Conservation (phyloP, 2,329 filamentous ascomycete genomes). For the Chaetomiaceae sp. region DNA sequence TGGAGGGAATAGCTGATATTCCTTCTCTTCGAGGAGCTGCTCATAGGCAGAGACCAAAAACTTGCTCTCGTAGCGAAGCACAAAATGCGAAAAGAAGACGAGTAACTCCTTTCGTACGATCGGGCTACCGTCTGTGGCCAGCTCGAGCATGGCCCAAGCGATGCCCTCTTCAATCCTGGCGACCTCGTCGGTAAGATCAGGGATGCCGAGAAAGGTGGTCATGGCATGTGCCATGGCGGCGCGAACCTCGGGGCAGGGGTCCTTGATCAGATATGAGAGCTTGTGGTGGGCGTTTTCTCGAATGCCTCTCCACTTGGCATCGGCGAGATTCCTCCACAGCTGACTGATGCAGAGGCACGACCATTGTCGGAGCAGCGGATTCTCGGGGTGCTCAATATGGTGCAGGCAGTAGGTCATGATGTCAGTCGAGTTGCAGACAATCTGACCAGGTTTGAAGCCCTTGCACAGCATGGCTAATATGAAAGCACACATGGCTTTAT, state of each 20-base stretch:
- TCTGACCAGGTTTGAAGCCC: slow-evolving; percentile 84
- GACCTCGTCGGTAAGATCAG: slow-evolving; percentile 84
- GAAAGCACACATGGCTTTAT: slow-evolving; percentile 98
- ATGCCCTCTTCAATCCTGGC: slow-evolving; percentile 86
- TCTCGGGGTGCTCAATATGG: slow-evolving; percentile 79
- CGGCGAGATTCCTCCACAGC: slow-evolving; percentile 82
- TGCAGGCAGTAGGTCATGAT: slow-evolving; percentile 82
- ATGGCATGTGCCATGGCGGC: slow-evolving; percentile 90
- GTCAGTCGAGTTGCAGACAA: slow-evolving; percentile 83
- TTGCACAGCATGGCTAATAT: slow-evolving; percentile 97
- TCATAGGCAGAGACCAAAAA: slow-evolving; percentile 90
- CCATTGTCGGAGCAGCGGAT: slow-evolving; percentile 87
- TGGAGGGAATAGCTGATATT: slow-evolving; percentile 54
- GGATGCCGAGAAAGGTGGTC: slow-evolving; percentile 89
- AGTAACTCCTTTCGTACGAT: slow-evolving; percentile 90
- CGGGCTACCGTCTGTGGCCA: slow-evolving; percentile 89
- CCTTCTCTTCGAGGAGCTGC: slow-evolving; percentile 77
- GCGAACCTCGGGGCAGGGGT: slow-evolving; percentile 85
- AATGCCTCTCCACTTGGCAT: slow-evolving; percentile 96
- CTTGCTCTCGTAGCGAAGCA: slow-evolving; percentile 83
- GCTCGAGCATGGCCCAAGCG: slow-evolving; percentile 79
- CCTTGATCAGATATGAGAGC: slow-evolving; percentile 72
- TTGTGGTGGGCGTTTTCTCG: slow-evolving; percentile 77
- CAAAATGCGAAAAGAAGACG: slow-evolving; percentile 88
- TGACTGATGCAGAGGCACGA: slow-evolving; percentile 93